Percentiles rank a stretch among this genome's conserved stretches.
Evolutionary conservation across 148 eudicot species (phyloP).

Genomic region (Vaccinium vitisidaea): DNA sequence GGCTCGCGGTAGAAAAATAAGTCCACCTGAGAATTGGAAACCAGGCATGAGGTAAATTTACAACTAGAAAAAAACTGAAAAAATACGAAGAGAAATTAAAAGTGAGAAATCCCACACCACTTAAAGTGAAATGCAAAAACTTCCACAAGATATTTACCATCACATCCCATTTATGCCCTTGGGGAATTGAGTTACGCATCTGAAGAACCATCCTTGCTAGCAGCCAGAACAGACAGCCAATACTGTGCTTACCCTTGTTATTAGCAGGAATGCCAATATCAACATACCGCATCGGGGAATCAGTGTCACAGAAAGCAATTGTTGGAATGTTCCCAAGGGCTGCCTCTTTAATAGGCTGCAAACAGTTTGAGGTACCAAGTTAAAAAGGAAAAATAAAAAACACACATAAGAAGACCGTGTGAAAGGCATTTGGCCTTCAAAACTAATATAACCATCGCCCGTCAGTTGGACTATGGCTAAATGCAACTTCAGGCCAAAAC

Average conservation of each 20-base stretch:
- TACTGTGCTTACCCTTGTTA: constrained; percentile 10
- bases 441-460: background rate
- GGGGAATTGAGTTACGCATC: constrained; percentile 14
- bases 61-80: background rate
- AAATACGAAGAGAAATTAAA: background rate
- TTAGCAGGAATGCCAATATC: constrained; percentile 18
- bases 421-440: too few relatives aligned
- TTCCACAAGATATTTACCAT: constrained; percentile 9
- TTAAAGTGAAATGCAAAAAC: background rate
- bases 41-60: background rate
- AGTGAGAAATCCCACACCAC: background rate
- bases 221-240: constrained; percentile 9
- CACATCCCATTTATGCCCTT: constrained; percentile 15
- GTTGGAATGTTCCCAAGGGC: constrained; percentile 17
- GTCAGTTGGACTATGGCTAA: background rate
- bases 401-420: background rate
- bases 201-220: constrained; percentile 15
- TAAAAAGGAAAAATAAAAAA: background rate
- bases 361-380: constrained; percentile 4
- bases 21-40: constrained; percentile 55
- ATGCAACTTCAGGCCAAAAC: background rate
- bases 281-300: constrained; percentile 16
- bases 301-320: constrained; percentile 19
- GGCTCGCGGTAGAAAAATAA: constrained; percentile 81
- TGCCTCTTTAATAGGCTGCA: constrained; percentile 17